These are phyloP conservation scores for Leccinum fallax DNA, from an alignment of 1,284 basidiomycete species.

Conservation along the genomic window DNA sequence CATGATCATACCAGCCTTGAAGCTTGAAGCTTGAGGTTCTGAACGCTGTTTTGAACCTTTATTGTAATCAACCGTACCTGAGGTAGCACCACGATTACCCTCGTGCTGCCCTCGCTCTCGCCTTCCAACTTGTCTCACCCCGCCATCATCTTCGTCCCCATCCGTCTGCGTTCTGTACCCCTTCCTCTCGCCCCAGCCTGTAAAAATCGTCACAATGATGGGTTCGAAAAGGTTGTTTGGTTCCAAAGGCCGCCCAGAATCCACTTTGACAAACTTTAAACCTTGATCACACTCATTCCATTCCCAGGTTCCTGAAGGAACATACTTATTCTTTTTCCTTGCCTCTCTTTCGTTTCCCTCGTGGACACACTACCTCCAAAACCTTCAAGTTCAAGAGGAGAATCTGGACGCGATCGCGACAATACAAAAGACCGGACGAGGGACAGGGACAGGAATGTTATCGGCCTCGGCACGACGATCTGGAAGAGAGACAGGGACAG, in stretches of 20 bases:
- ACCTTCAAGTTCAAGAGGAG: constrained; percentile 16
- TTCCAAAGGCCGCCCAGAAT: not conserved
- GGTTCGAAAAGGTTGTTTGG: constrained; percentile 24
- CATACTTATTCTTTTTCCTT: not conserved
- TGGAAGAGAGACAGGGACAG: not conserved
- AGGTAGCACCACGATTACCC: no score
- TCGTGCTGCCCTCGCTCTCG: no score
- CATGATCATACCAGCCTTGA: no score
- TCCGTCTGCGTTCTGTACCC: no score
- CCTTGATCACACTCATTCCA: no score
- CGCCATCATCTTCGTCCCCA: no score
- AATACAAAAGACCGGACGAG: constrained; percentile 11
- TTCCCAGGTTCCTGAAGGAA: not conserved
- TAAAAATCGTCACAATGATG: not conserved
- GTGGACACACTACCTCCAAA: constrained; percentile 29
- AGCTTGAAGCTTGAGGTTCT: no score
- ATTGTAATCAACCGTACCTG: no score
- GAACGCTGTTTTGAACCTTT: no score
- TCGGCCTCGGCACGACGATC: constrained; percentile 13
- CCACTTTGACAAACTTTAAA: no score
- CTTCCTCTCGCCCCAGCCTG: no score
- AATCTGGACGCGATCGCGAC: constrained; percentile 14
- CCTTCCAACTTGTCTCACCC: no score
- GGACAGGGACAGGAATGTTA: constrained; percentile 11
- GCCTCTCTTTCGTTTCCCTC: not conserved